Base-by-base conservation (phyloP, 371 early-diverging fungal genomes). In the Coemansia sp. region DNA sequence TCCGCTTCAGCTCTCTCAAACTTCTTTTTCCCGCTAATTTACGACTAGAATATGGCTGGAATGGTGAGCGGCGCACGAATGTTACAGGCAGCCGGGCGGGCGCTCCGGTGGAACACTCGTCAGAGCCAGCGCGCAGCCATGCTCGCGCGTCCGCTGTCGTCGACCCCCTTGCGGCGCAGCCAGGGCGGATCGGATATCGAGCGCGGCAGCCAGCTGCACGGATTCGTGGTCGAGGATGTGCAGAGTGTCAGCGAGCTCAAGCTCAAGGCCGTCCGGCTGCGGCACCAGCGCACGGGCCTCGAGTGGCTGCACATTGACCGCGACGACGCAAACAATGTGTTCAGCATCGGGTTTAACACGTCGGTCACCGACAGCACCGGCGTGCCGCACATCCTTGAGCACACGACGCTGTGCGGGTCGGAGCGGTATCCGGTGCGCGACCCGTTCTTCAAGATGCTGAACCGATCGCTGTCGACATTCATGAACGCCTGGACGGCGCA, bases 401-500 rank as follows among this genome's bases (percentile, higher is more conserved):
- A 97, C 77, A 92, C 93, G 4, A 90, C 93, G 3, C 83, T 97
- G 52, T 97, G 98, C 64, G 96, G 98, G 3, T 90, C 90, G 59
- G 63, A 85, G 54, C 82, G 82, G 57, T 97, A 88, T 67, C 98
- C 97, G 32, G 93, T 97, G 7, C 82, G 96, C 26, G 98, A 97
- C 74, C 98, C 98, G 14, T 97, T 96, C 66, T 96, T 97, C 82
- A 95, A 96, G 74, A 97, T 97, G 98, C 78, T 94, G 51, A 94
- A 94, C 67, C 87, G 98, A n/a, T 90, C 91, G 59, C 85, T 96
- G 82, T 87, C 96, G 16, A 96, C 94, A 3, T 97, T 90, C 70
- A 97, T 97, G 98, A 97, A 97, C 63, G 98, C 98, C 0, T 87
- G 91, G 81, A 97, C 98, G 4, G 92, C 90, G 13, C 85, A 86